A percentile compares a stretch with the other conserved stretches of the same genome.
phyloP scores from a whole-genome alignment of 2,329 filamentous ascomycete species.

The Penicillium sp. region DNA sequence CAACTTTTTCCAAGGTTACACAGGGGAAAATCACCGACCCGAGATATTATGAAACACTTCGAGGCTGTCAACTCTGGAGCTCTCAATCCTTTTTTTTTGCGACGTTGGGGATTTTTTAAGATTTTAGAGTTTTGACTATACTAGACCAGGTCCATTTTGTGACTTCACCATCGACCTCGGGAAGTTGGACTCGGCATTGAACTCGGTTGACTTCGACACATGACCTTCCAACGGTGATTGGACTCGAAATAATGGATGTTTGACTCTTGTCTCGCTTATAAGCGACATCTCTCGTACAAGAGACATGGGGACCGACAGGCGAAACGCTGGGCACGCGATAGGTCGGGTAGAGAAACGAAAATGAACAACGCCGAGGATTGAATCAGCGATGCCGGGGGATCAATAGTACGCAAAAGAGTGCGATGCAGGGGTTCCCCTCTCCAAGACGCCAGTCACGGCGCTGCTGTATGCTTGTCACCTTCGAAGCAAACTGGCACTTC shows the following conservation, averaged over 20 bases:
- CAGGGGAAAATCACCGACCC: not conserved
- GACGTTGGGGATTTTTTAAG: not conserved
- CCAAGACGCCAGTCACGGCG: constrained; percentile 3
- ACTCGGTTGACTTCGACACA: not conserved
- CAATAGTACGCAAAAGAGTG: not conserved
- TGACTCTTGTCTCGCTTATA: not conserved
- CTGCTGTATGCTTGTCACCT: constrained; percentile 7
- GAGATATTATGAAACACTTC: not conserved
- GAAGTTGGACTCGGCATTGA: not conserved
- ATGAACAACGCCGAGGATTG: not conserved
- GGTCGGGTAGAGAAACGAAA: not conserved
- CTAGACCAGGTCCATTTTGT: not conserved
- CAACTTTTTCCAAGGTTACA: not conserved
- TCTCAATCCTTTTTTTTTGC: too few species aligned
- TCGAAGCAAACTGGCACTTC: constrained; percentile 24
- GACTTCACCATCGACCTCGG: not conserved
- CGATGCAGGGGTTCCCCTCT: constrained; percentile 8
- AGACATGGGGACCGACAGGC: not conserved
- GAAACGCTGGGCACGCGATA: constrained; percentile 1
- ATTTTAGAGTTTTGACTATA: not conserved
- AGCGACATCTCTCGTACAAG: not conserved
- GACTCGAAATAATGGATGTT: not conserved
- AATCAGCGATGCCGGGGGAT: not conserved
- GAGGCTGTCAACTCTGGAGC: not conserved
- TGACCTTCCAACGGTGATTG: not conserved